Base-by-base conservation (phyloP, 2,329 filamentous ascomycete genomes). In the Ophiostoma triangulosporum region DNA sequence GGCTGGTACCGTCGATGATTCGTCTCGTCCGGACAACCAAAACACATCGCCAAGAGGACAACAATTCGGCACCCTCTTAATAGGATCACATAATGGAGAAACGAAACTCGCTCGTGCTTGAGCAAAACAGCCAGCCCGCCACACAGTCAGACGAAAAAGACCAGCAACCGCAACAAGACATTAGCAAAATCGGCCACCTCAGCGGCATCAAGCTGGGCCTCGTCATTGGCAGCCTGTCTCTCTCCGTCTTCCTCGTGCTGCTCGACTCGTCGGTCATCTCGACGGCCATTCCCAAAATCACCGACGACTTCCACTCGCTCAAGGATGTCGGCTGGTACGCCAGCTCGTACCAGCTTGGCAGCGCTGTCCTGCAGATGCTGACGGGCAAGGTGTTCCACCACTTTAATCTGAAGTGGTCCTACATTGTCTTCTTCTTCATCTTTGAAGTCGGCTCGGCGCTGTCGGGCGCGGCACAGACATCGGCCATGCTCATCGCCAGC, bases 361-460 rank as follows among this genome's bases (percentile, higher is more conserved):
- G 73, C 54, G 69, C 72, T 43, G 69, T 73, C 12, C 61, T 78
- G 3, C 46, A 48, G 53, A 74, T 74, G 1, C 65, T 78, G 15
- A 69, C 72, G 0, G 77, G 76, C 1, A 77, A 73, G 59, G 54
- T 79, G 1, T 80, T 77, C 56, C 70, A 62, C 2, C 63, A 69
- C 27, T 69, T 72, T 48, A 65, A 56, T 15, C 61, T 65, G 4
- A 71, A 73, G 65, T 69, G 65, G 63, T 62, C 67, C 0, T 72
- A 69, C 48, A 58, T 70, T 6, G 50, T 54, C 50, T 70, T 74
- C 43, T 66, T 81, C 27, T 58, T 64, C 33, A 53, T 78, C 38
- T 81, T 82, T 57, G 76, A 80, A 60, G 22, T 79, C 0, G 78
- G 78, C 2, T 77, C 73, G 0, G 58, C 76, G 3, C 62, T 82